These are phyloP conservation scores for Pueraria montana DNA, from an alignment of 306 rosid species.

Conservation along the genomic window DNA sequence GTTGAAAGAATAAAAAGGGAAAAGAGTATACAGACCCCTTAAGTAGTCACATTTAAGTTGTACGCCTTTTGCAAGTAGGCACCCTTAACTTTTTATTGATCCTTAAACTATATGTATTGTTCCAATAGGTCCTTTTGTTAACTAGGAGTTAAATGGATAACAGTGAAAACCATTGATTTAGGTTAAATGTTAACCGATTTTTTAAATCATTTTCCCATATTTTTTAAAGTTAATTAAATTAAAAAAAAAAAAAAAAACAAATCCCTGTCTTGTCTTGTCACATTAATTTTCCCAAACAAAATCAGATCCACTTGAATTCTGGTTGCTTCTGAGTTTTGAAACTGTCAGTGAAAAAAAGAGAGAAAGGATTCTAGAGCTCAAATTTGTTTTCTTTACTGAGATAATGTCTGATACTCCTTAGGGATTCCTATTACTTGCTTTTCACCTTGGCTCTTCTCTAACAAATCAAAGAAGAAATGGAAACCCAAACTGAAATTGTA, in stretches of 20 bases:
- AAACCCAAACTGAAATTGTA: background rate
- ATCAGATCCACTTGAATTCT: background rate
- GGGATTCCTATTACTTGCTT: background rate
- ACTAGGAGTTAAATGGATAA: background rate
- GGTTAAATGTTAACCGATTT: background rate
- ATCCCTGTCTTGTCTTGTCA: background rate
- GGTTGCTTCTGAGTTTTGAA: background rate
- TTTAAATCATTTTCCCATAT: background rate
- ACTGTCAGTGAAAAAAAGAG: background rate
- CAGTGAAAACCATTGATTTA: background rate
- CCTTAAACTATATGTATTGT: background rate
- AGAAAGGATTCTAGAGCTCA: background rate
- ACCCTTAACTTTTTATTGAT: background rate
- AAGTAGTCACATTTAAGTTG: background rate
- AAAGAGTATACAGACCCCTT: background rate
- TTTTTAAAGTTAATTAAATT: background rate
- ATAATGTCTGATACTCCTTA: background rate
- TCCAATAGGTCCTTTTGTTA: background rate
- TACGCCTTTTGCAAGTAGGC: background rate
- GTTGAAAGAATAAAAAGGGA: background rate
- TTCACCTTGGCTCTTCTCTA: background rate
- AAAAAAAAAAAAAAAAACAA: background rate
- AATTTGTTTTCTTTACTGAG: background rate
- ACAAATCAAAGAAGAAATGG: background rate
- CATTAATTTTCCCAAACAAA: slow-evolving; percentile 7